Evolutionary conservation across 768 basidiomycete species (phyloP), one percentile per base, ranked within the genome.

Genomic region (Kondoa subrosea): DNA sequence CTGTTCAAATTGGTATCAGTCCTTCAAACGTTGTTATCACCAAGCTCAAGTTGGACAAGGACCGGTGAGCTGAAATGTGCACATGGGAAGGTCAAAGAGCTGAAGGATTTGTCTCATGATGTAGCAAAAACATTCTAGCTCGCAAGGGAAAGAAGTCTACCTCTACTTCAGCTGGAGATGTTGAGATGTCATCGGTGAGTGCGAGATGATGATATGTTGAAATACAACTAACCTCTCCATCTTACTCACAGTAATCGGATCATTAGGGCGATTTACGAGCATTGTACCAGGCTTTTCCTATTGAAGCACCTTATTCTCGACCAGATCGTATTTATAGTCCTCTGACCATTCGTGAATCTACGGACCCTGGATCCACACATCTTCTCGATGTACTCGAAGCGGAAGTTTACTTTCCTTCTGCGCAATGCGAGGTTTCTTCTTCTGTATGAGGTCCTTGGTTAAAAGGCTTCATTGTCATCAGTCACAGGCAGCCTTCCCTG

Each of bases 21-120:
- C 91, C 93, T 68, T 89, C 87, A 81, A 97, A 95, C 77, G 91
- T 96, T 65, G 88, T 93, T 71, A 90, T 99, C 77, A 85, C 85
- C 72, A 87, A 81, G 75, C 84, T 95, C 80, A 95, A 97, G 81
- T 81, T 90, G 70, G 88, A 91, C 80, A 91, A 89, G 64, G 78
- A 79, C 78, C 74, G 78, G 61, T 63, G 61, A 27, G 61, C n/a
- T 63, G 58, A 27, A 50, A 50, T 8, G 40, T 50, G n/a, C n/a
- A n/a, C 21, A 21, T 50, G 40, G 40, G 21, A 50, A 50, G 40
- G 21, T 8, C 8, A 8, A 8, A 50, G 40, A 50, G 40, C 40
- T 50, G 40, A 50, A 8, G 40, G 21, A 21, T 50, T n/a, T n/a
- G n/a, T n/a, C n/a, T n/a, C n/a, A n/a, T 21, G 40, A 21, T 8